Evolutionary conservation across 1,284 basidiomycete species (phyloP).

Genomic region (Sporisorium exsertum): DNA sequence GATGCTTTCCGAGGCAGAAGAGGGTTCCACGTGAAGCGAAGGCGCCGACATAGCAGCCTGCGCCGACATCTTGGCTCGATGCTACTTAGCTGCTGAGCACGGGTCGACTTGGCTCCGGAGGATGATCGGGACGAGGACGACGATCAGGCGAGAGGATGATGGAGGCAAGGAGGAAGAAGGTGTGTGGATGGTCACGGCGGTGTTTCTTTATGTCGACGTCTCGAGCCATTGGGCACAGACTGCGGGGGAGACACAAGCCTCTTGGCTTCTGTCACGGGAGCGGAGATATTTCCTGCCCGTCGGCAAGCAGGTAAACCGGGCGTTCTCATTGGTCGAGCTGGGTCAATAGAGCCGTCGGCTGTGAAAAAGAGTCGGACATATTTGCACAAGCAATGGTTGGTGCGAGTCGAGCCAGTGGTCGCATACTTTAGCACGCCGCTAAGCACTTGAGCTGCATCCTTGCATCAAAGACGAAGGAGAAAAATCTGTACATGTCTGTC

Average conservation of each 20-base stretch:
- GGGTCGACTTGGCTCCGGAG: too few relatives aligned
- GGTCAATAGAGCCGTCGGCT: background rate
- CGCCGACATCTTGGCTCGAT: constrained; percentile 16
- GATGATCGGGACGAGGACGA: background rate
- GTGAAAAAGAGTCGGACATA: background rate
- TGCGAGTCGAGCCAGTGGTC: constrained; percentile 18
- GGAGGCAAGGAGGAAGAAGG: background rate
- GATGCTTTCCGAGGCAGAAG: constrained; percentile 28
- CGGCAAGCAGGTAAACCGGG: background rate
- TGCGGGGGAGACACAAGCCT: background rate
- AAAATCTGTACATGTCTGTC: background rate
- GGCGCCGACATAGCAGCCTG: constrained; percentile 15
- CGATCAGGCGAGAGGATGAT: background rate
- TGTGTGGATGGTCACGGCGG: background rate
- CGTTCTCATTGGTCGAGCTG: background rate
- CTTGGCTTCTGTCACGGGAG: background rate
- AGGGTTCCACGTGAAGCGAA: constrained; percentile 21
- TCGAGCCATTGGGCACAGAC: background rate
- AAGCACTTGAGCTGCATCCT: too few relatives aligned
- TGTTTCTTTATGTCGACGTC: background rate
- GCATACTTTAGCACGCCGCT: too few relatives aligned
- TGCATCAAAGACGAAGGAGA: background rate
- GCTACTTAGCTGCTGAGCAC: background rate
- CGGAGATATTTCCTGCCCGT: background rate
- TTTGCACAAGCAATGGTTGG: constrained; percentile 23